Evolutionary conservation across 108 stramenopile genomes (phyloP), one percentile per base, ranked within the genome.

Genomic region (Ochromonas danica): DNA sequence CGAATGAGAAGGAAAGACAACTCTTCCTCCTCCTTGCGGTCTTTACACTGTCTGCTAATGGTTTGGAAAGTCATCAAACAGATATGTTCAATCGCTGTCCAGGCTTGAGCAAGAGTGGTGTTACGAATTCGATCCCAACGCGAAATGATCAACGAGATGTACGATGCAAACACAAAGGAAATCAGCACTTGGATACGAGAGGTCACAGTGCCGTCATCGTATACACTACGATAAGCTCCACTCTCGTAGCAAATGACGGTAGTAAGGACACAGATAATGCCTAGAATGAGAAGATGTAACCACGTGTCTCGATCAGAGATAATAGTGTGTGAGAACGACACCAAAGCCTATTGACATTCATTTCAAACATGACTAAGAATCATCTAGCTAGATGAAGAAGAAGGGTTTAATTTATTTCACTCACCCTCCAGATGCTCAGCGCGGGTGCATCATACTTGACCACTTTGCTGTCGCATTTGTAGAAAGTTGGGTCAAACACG

Each of bases 121-220:
- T 67, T 67, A 10, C 63, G 17, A 22, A 67, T 33, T 36, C 63
- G 17, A 67, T 67, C 63, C 63, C 63, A 67, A 14, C 63, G 17
- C 6, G 17, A 31, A 33, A 67, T 67, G 10, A 67, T 25, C 3
- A 67, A 10, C 6, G 30, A 22, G 25, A 67, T 33, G 25, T 67
- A 67, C 17, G 30, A 22, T 10, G 63, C 63, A 36, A 67, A 67
- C 3, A 67, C 63, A 25, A 67, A 67, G 10, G 30, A 31, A 22
- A 67, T 31, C 63, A 67, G 63, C 63, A 25, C 25, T 67, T 31
- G 31, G 6, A 67, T 33, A 28, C 63, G 63, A 6, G 63, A 31
- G 3, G 31, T 10, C 6, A 67, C 63, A 10, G 27, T 31, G 31
- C 31, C 6, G 17, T 28, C 27, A 36, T 67, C 63, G 30, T 33